These are phyloP conservation scores for Azolla pinnata DNA, from an alignment of 75 land plant genomes.

Conservation along the genomic window DNA sequence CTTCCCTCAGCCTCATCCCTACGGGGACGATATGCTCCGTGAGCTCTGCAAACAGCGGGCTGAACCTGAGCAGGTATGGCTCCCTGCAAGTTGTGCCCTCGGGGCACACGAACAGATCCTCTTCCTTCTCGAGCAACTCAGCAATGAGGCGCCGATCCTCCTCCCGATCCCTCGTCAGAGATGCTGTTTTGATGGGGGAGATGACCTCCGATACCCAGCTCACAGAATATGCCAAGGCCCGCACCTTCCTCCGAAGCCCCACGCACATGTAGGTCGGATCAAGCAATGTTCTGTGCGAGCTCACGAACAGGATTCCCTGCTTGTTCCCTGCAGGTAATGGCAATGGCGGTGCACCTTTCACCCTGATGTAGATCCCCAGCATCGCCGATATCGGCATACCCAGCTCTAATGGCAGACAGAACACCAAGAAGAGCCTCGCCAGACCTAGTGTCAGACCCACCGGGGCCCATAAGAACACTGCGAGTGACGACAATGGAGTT, in stretches of 20 bases:
- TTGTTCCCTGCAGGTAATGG: neutral
- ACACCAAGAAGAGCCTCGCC: neutral
- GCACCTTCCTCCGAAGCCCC: constrained; percentile 4
- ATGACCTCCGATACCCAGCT: constrained; percentile 16
- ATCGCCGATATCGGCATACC: constrained; percentile 2
- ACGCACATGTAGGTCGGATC: constrained; percentile 14
- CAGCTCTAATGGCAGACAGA: constrained; percentile 13
- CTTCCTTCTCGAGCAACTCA: constrained; percentile 7
- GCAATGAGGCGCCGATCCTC: constrained; percentile 13
- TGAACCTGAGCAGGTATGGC: constrained; percentile 24
- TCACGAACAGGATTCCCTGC: constrained; percentile 19
- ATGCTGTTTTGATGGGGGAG: constrained; percentile 17
- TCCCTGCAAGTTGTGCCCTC: constrained; percentile 31
- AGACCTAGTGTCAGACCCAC: constrained; percentile 11
- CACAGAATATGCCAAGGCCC: constrained; percentile 16
- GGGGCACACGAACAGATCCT: constrained; percentile 22
- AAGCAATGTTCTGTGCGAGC: constrained; percentile 18
- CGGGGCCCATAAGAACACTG: constrained; percentile 9
- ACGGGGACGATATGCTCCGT: constrained; percentile 20
- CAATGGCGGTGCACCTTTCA: constrained; percentile 16
- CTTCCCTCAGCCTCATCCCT: constrained; percentile 5
- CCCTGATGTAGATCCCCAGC: constrained; percentile 6
- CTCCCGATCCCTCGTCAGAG: constrained; percentile 15
- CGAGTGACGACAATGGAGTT: constrained; percentile 3
- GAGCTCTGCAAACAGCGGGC: constrained; percentile 25